Conservation (phyloP, 208 protist species). For the Acanthamoeba royreba region DNA sequence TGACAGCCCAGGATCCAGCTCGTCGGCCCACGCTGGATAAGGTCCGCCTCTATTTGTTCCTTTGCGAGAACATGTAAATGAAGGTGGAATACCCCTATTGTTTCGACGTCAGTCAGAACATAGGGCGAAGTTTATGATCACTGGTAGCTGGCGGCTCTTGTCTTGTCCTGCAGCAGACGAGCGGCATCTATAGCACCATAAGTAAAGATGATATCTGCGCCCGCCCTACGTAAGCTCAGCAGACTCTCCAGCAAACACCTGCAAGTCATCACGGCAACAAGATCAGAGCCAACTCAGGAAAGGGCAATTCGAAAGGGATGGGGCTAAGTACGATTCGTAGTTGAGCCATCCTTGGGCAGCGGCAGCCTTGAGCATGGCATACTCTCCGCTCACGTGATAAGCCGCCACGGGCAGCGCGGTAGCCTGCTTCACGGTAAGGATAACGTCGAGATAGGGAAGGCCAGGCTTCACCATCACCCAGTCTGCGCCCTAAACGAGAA, state of each 20-base stretch:
- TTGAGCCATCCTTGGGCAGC: constrained; percentile 55
- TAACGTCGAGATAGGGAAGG: constrained; percentile 82
- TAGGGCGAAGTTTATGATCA: too few relatives aligned
- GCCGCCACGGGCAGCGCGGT: constrained; percentile 67
- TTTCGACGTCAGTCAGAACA: too few relatives aligned
- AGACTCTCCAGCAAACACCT: constrained; percentile 73
- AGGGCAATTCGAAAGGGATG: background rate
- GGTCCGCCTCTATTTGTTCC: background rate
- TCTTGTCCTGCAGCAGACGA: background rate
- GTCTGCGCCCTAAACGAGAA: constrained; percentile 76
- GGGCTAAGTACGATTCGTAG: background rate
- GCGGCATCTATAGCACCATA: constrained; percentile 66
- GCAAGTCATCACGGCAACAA: background rate
- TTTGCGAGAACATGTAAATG: background rate
- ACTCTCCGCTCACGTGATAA: constrained; percentile 77
- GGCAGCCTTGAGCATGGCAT: constrained; percentile 62
- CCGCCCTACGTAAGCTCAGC: constrained; percentile 71
- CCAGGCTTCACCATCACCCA: constrained; percentile 88
- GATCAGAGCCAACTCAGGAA: too few relatives aligned
- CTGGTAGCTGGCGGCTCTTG: background rate
- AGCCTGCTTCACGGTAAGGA: constrained; percentile 64
- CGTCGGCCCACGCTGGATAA: background rate
- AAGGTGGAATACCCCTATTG: too few relatives aligned
- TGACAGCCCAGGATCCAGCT: background rate
- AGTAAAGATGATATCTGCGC: constrained; percentile 81